Evolutionary conservation across 345 rosid species (phyloP).

Genomic region (Corymbia maculata): DNA sequence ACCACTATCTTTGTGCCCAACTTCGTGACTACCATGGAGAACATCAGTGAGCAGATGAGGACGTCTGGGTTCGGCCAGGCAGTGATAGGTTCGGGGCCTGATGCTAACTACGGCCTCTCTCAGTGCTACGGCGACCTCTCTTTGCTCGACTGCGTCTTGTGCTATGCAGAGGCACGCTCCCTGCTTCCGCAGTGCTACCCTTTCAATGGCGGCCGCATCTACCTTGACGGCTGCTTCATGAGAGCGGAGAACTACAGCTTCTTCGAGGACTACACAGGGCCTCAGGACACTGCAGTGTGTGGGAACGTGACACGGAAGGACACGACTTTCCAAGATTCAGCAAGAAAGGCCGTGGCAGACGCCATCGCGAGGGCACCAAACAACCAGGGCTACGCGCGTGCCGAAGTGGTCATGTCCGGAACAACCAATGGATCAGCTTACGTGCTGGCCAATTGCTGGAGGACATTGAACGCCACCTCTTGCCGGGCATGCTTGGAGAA

Average conservation of each 20-base stretch:
- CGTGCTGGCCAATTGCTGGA: conserved; percentile 86
- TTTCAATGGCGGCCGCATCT: conserved; percentile 63
- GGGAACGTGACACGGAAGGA: conserved; percentile 45
- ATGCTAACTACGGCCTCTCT: conserved; percentile 63
- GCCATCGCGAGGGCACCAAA: conserved; percentile 36
- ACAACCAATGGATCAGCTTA: conserved; percentile 36
- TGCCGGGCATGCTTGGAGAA: conserved; percentile 64
- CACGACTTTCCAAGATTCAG: conserved; percentile 27
- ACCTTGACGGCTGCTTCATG: conserved; percentile 95
- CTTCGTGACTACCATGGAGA: conserved; percentile 75
- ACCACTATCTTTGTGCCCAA: conserved; percentile 50
- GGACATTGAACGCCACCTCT: conserved; percentile 41
- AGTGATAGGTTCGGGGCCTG: conserved; percentile 59
- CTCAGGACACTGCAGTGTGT: conserved; percentile 46
- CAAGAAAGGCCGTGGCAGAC: conserved; percentile 29
- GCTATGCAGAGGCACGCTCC: conserved; percentile 87
- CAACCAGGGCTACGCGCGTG: conserved; percentile 41
- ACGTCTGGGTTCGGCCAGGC: conserved; percentile 50
- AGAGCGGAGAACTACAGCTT: conserved; percentile 81
- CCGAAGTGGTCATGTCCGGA: conserved; percentile 18
- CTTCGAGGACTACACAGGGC: conserved; percentile 53
- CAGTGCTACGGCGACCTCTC: conserved; percentile 91
- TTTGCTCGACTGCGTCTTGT: conserved; percentile 68
- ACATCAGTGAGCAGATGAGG: conserved; percentile 60
- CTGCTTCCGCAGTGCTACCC: conserved; percentile 90